Percentiles rank a stretch among this genome's conserved stretches.
Evolutionary conservation across 1,284 basidiomycete species (phyloP).

Genomic region (Trametes hirsuta): DNA sequence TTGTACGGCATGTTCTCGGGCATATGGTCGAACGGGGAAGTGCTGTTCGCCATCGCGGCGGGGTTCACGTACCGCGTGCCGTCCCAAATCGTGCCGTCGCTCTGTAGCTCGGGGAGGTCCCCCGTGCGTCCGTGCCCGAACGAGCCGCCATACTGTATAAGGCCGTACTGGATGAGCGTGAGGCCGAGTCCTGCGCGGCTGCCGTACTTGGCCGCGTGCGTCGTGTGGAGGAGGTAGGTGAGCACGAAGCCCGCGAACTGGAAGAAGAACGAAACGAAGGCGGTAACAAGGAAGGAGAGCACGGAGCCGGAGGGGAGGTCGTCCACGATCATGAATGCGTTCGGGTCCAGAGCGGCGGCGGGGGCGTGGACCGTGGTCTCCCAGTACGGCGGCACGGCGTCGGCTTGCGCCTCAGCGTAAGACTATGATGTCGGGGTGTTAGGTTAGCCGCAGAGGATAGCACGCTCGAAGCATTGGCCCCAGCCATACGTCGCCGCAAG

Average conservation of each 20-base stretch:
- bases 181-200: conserved; percentile 93
- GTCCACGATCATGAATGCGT: conserved; percentile 72
- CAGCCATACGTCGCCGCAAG: no score
- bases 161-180: conserved; percentile 90
- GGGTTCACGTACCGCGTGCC: no score
- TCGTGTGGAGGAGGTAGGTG: conserved; percentile 92
- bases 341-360: conserved; percentile 45
- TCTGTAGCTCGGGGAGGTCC: neutral
- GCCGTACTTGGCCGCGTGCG: conserved; percentile 94
- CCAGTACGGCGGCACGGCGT: conserved; percentile 96
- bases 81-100: neutral
- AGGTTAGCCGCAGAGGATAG: neutral
- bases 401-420: conserved; percentile 87
- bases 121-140: conserved; percentile 24
- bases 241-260: conserved; percentile 96
- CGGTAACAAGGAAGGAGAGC: conserved; percentile 76
- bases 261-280: conserved; percentile 93
- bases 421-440: conserved; percentile 51
- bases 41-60: conserved; percentile 7
- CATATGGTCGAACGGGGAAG: conserved; percentile 8
- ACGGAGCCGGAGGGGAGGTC: conserved; percentile 73
- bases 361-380: conserved; percentile 92
- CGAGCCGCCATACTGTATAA: conserved; percentile 39
- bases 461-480: no score
- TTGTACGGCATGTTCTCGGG: conserved; percentile 4